Evolutionary conservation across 2,329 filamentous ascomycete species (phyloP).

Genomic region (Harringtonia aguacate): DNA sequence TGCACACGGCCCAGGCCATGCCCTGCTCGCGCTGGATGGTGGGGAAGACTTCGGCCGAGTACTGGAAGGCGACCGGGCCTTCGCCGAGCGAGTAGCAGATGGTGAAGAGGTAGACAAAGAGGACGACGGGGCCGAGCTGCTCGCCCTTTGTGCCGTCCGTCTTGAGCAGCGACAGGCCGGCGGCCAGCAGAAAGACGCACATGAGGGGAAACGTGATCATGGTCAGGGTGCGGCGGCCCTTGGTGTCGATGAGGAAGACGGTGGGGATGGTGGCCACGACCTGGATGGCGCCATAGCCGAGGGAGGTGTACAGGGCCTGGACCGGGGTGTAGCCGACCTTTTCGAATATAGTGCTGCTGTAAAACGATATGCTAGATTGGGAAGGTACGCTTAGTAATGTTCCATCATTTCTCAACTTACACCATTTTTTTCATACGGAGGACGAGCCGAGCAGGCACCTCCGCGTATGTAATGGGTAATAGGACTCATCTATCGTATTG

Average conservation of each 20-base stretch:
- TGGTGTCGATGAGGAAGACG: conserved; percentile 55
- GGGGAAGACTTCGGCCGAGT: conserved; percentile 60
- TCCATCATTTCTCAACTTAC: too few species aligned
- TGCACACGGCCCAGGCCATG: conserved; percentile 27
- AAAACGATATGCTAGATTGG: conserved; percentile 29
- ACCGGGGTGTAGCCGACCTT: conserved; percentile 27
- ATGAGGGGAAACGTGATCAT: conserved; percentile 58
- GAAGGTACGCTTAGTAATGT: not conserved
- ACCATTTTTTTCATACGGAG: too few species aligned
- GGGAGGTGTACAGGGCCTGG: conserved; percentile 28
- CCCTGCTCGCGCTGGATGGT: conserved; percentile 61
- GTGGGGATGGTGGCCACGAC: conserved; percentile 58
- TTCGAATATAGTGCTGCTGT: conserved; percentile 34
- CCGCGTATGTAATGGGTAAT: too few species aligned
- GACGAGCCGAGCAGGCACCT: too few species aligned
- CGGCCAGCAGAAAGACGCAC: conserved; percentile 47
- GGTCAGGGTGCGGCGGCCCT: conserved; percentile 49
- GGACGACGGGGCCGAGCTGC: conserved; percentile 13
- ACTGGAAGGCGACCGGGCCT: conserved; percentile 58
- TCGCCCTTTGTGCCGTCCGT: not conserved
- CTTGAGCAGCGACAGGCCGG: conserved; percentile 21
- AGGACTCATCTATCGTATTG: too few species aligned
- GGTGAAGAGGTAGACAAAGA: conserved; percentile 11
- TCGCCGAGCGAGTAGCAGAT: conserved; percentile 29
- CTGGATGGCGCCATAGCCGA: conserved; percentile 42